Percentiles rank a stretch among this genome's conserved stretches.
phyloP scores from a whole-genome alignment of 2,329 filamentous ascomycete species.

The Coniochaeta ligniaria region DNA sequence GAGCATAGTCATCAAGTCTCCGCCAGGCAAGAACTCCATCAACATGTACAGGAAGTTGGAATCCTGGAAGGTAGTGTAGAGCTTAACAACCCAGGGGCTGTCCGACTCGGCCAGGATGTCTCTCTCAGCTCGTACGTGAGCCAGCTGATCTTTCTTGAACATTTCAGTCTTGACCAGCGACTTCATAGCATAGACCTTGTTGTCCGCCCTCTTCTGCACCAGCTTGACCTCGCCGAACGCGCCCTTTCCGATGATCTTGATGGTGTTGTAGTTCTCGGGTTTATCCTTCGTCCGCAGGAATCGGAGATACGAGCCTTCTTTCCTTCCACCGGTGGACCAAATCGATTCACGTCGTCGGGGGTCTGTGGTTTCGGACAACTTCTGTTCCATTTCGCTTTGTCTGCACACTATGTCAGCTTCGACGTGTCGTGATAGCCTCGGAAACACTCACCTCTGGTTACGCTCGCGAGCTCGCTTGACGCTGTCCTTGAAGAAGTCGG shows the following conservation, averaged over 20 bases:
- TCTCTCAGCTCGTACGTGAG: slow-evolving; percentile 93
- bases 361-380: slow-evolving; percentile 69
- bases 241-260: slow-evolving; percentile 98
- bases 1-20: slow-evolving; percentile 99
- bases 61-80: slow-evolving; percentile 97
- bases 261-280: slow-evolving; percentile 88
- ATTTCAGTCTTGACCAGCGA: slow-evolving; percentile 98
- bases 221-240: slow-evolving; percentile 98
- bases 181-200: slow-evolving; percentile 97
- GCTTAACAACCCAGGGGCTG: slow-evolving; percentile 98
- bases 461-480: slow-evolving; percentile 92
- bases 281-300: slow-evolving; percentile 91
- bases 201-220: slow-evolving; percentile 91
- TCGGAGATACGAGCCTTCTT: slow-evolving; percentile 86
- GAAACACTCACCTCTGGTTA: slow-evolving; percentile 69
- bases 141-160: slow-evolving; percentile 98
- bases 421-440: no score
- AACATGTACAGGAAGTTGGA: slow-evolving; percentile 95
- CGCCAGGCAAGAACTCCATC: slow-evolving; percentile 98
- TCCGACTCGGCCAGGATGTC: slow-evolving; percentile 98
- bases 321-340: slow-evolving; percentile 75
- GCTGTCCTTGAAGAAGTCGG: slow-evolving; percentile 97
- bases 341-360: slow-evolving; percentile 76
- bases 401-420: slow-evolving; percentile 35
- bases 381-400: slow-evolving; percentile 85